phyloP scores from a whole-genome alignment of 2,329 filamentous ascomycete genomes.

The Geosmithia morbida region DNA sequence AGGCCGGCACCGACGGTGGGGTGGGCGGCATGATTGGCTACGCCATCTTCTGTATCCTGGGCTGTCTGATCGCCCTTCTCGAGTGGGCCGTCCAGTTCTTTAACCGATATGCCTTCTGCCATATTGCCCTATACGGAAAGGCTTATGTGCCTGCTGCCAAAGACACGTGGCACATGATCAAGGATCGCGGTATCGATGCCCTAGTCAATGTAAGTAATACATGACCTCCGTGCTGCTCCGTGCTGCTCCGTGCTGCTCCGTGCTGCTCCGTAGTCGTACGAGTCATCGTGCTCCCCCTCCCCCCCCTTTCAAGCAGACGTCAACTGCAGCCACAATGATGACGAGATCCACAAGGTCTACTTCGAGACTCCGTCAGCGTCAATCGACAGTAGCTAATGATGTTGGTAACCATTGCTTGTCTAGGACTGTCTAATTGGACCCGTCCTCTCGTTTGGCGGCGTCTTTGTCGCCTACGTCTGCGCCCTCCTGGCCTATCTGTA shows the following conservation, averaged over 20 bases:
- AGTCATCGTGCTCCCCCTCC: too few relatives aligned
- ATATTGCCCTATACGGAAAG: conserved; percentile 88
- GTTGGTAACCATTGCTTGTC: not conserved
- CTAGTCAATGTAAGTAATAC: conserved; percentile 56
- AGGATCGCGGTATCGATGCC: conserved; percentile 79
- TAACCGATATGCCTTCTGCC: conserved; percentile 85
- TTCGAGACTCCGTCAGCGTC: not conserved
- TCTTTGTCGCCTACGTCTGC: conserved; percentile 73
- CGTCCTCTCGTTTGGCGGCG: conserved; percentile 61
- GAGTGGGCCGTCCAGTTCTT: conserved; percentile 81
- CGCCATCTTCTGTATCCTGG: conserved; percentile 59
- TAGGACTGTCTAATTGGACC: conserved; percentile 68
- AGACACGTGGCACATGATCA: conserved; percentile 84
- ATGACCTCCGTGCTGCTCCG: too few relatives aligned
- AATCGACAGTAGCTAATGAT: too few relatives aligned
- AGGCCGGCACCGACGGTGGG: conserved; percentile 53
- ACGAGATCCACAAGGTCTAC: too few relatives aligned
- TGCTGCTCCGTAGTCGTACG: too few relatives aligned
- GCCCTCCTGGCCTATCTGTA: conserved; percentile 79
- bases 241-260: too few relatives aligned
- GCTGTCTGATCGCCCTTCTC: conserved; percentile 62
- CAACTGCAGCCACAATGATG: too few relatives aligned
- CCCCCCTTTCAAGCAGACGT: too few relatives aligned
- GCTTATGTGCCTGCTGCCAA: conserved; percentile 76
- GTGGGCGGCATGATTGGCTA: conserved; percentile 52